phyloP scores from a whole-genome alignment of 2,329 filamentous ascomycete species.

The Neonectria faginata region DNA sequence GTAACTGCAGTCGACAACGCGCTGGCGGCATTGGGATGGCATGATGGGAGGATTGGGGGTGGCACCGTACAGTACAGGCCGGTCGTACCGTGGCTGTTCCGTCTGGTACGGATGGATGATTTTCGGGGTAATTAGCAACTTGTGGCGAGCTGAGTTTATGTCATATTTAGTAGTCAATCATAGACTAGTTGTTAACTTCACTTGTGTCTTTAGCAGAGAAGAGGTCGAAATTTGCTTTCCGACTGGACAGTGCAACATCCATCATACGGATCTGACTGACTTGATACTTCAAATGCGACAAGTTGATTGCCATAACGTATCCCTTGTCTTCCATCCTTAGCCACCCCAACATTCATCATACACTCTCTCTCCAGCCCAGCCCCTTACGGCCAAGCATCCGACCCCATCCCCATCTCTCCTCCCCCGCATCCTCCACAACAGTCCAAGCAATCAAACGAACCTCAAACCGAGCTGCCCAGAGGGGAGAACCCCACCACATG shows the following conservation, averaged over 20 bases:
- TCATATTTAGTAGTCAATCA: no score
- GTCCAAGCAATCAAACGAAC: slow-evolving; percentile 1
- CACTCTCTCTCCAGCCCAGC: neutral
- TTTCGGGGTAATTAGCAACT: neutral
- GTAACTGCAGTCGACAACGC: neutral
- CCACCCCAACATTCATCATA: neutral
- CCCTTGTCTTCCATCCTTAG: neutral
- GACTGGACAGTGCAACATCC: no score
- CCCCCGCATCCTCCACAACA: slow-evolving; percentile 12
- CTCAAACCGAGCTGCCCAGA: slow-evolving; percentile 2
- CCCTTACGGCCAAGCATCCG: neutral
- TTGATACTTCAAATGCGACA: no score
- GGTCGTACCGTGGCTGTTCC: neutral
- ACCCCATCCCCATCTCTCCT: slow-evolving; percentile 1
- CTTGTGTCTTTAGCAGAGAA: neutral
- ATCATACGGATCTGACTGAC: no score
- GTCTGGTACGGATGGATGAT: neutral
- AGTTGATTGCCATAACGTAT: neutral
- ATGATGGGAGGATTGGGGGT: slow-evolving; percentile 14
- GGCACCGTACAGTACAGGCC: neutral
- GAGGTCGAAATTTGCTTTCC: neutral
- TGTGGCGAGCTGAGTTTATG: neutral
- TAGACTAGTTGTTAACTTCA: no score
- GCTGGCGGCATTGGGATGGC: neutral
- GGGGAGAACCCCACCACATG: slow-evolving; percentile 27